Evolutionary conservation across 169 alveolate genomes (phyloP), one percentile per base, ranked within the genome.

Genomic region (Nephromyces sp.): DNA sequence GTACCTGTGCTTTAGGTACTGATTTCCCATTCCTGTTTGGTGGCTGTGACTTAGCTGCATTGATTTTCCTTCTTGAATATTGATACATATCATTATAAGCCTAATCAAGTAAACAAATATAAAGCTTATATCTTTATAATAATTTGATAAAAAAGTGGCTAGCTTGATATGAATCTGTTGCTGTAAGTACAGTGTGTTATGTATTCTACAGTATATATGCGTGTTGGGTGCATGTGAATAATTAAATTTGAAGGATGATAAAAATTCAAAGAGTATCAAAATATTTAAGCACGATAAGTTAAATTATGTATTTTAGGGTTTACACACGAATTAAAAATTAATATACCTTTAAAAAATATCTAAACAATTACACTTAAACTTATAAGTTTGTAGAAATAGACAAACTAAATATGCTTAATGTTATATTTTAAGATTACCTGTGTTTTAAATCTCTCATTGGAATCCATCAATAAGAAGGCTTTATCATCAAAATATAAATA

Each of bases 401-500:
- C 1, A 3, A n/a, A 34, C 24, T 1, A 8, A 1, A 4, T 1
- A 0, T 5, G 6, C 2, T 21, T 66, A 25, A 28, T 32, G 30
- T n/a, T 27, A 5, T 65, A 32, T 65, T 35, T 0, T 67, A n/a
- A n/a, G n/a, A n/a, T 15, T 24, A 73, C 79, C 6, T 31, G 34
- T 0, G 79, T 52, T n/a, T 31, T 65, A 32, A 73, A 73, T 29
- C 15, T 21, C 1, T 66, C 79, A 24, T 34, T 62, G 2, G 57
- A 57, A 29, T 73, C 79, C 74, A 73, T 73, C 66, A 88, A 82
- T 0, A 72, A 81, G 67, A 79, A 82, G 35, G 89, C 78, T 79
- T 85, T 84, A 24, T 89, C 94, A 51, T 84, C 81, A 32, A 86
- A 80, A 70, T 88, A 93, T 32, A 96, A 83, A 68, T 76, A 86